A percentile compares a stretch with the other conserved stretches of the same genome.
These are phyloP conservation scores for Pneumocystis canis DNA, from an alignment of 1,139 yeast genomes.

Conservation along the genomic window DNA sequence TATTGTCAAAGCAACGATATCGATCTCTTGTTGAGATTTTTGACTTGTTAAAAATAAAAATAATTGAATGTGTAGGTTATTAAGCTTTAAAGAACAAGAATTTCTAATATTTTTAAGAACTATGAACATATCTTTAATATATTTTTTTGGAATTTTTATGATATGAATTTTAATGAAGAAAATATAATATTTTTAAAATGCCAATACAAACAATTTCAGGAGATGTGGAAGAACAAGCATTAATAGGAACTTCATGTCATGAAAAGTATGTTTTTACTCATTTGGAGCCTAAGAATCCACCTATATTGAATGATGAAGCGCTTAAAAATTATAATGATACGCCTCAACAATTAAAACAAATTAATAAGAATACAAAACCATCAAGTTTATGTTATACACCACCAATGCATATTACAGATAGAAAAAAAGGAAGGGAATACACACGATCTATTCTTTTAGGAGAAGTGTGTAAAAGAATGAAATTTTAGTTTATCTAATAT, in stretches of 20 bases:
- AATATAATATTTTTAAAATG: neutral
- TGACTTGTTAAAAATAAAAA: neutral
- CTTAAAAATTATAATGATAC: neutral
- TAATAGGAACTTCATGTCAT: neutral
- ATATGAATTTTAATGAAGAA: neutral
- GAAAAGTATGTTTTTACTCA: neutral
- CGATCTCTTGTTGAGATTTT: neutral
- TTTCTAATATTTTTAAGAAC: neutral
- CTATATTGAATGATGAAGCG: neutral
- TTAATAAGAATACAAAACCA: constrained; percentile 69
- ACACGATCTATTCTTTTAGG: constrained; percentile 86
- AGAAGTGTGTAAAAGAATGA: constrained; percentile 31
- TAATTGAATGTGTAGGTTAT: neutral
- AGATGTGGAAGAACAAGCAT: neutral
- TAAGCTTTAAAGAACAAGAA: neutral
- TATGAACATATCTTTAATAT: neutral
- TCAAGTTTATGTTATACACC: constrained; percentile 88
- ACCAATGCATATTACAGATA: constrained; percentile 76
- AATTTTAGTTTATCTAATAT: neutral
- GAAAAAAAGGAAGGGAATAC: constrained; percentile 65
- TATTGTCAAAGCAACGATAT: neutral
- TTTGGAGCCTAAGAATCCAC: neutral
- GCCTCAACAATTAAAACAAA: neutral
- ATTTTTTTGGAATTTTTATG: neutral
- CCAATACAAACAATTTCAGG: neutral